phyloP scores from a whole-genome alignment of 2,329 filamentous ascomycete species.

The Neofusicoccum ribis region DNA sequence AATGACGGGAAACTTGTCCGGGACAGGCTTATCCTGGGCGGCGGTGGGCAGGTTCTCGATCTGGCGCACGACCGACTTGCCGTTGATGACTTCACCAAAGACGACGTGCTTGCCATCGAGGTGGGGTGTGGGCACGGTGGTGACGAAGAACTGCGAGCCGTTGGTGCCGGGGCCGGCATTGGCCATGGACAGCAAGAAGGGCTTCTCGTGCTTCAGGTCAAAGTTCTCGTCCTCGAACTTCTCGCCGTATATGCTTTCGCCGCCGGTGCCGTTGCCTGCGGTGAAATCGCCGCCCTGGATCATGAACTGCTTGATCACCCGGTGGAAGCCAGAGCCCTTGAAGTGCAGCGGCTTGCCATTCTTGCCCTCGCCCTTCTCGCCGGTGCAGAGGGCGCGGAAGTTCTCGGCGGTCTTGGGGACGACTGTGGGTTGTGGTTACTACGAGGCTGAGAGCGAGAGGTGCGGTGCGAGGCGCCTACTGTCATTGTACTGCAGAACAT shows the following conservation, averaged over 20 bases:
- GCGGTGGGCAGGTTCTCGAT: slow-evolving; percentile 82
- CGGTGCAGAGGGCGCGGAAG: slow-evolving; percentile 91
- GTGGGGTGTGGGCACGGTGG: slow-evolving; percentile 91
- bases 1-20: slow-evolving; percentile 66
- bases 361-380: slow-evolving; percentile 85
- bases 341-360: slow-evolving; percentile 84
- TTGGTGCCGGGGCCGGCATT: slow-evolving; percentile 96
- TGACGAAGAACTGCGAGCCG: slow-evolving; percentile 97
- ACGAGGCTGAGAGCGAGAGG: slow-evolving; percentile 21
- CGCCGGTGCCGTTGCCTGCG: slow-evolving; percentile 87
- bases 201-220: slow-evolving; percentile 83
- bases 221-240: slow-evolving; percentile 99
- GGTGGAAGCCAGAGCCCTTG: slow-evolving; percentile 90
- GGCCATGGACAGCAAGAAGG: slow-evolving; percentile 95
- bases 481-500: slow-evolving; percentile 43
- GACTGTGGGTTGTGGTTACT: slow-evolving; percentile 43
- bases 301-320: slow-evolving; percentile 99
- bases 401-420: slow-evolving; percentile 96
- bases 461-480: slow-evolving; percentile 27
- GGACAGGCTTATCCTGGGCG: slow-evolving; percentile 72
- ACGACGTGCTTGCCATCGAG: slow-evolving; percentile 97
- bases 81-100: slow-evolving; percentile 89
- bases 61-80: slow-evolving; percentile 86
- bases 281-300: slow-evolving; percentile 98
- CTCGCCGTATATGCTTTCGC: slow-evolving; percentile 94